A percentile compares a stretch with the other conserved stretches of the same genome.
Conservation (phyloP, 345 rosid species). For the Chamaenerion angustifolium region DNA sequence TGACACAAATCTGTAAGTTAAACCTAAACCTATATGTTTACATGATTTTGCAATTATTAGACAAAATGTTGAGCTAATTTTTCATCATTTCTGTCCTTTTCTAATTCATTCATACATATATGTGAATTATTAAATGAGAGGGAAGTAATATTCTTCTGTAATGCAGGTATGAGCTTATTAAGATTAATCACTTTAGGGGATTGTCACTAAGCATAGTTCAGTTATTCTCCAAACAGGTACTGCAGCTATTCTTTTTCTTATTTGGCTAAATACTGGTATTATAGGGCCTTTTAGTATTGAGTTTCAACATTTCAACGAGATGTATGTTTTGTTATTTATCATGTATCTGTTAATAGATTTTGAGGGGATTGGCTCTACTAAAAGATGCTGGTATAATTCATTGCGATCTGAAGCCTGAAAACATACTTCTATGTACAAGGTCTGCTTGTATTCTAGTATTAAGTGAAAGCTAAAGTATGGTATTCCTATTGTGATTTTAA, state of each 20-base stretch:
- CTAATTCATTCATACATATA: too few species aligned
- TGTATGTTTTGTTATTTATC: conserved; percentile 3
- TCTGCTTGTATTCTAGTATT: conserved; percentile 18
- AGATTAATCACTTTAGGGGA: conserved; percentile 88
- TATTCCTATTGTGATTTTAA: conserved; percentile 4
- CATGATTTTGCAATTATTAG: too few species aligned
- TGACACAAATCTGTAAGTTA: conserved; percentile 85
- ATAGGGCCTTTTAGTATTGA: too few species aligned
- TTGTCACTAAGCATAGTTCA: conserved; percentile 92
- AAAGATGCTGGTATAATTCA: conserved; percentile 96
- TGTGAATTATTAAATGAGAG: conserved; percentile 1
- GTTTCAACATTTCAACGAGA: too few species aligned
- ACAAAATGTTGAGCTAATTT: too few species aligned
- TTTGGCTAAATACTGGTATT: too few species aligned
- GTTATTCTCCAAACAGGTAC: conserved; percentile 92
- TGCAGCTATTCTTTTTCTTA: neutral
- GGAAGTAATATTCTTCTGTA: conserved; percentile 16
- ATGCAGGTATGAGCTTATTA: conserved; percentile 90
- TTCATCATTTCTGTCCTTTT: too few species aligned
- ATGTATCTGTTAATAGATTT: conserved; percentile 38
- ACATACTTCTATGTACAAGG: conserved; percentile 93
- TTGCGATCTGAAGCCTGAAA: conserved; percentile 98
- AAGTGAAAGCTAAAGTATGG: neutral
- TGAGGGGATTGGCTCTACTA: conserved; percentile 72
- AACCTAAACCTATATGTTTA: neutral